Evolutionary conservation across 805 yeast species (phyloP).

Genomic region (Nakazawaea ambrosiae): DNA sequence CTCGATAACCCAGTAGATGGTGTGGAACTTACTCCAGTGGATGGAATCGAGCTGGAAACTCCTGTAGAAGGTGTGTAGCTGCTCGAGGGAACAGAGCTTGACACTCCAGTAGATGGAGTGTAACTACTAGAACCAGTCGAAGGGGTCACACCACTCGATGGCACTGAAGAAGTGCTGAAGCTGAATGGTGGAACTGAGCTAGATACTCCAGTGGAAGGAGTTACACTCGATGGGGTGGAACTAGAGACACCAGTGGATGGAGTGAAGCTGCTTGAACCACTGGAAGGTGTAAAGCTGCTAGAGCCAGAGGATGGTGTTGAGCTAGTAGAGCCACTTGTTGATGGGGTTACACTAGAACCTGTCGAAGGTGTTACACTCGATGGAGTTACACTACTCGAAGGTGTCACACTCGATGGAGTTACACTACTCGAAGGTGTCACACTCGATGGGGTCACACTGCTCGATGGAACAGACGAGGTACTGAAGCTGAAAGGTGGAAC

Average conservation of each 20-base stretch:
- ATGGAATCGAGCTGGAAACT: not conserved
- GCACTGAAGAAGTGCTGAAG: not conserved
- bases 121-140: not conserved
- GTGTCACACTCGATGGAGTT: not conserved
- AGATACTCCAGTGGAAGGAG: not conserved
- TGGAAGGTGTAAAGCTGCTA: no score
- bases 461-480: not conserved
- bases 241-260: not conserved
- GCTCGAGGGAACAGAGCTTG: not conserved
- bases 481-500: not conserved
- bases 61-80: conserved; percentile 5
- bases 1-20: not conserved
- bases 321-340: no score
- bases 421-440: not conserved
- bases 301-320: no score
- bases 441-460: conserved; percentile 7
- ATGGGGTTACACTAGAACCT: not conserved
- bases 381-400: conserved; percentile 2
- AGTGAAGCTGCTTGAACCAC: no score
- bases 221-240: not conserved
- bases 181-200: conserved; percentile 2
- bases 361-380: not conserved
- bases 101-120: not conserved
- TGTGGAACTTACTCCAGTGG: not conserved
- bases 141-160: conserved; percentile 8